Base-by-base conservation (phyloP, 2,329 filamentous ascomycete genomes). In the Penicillium brasilianum region DNA sequence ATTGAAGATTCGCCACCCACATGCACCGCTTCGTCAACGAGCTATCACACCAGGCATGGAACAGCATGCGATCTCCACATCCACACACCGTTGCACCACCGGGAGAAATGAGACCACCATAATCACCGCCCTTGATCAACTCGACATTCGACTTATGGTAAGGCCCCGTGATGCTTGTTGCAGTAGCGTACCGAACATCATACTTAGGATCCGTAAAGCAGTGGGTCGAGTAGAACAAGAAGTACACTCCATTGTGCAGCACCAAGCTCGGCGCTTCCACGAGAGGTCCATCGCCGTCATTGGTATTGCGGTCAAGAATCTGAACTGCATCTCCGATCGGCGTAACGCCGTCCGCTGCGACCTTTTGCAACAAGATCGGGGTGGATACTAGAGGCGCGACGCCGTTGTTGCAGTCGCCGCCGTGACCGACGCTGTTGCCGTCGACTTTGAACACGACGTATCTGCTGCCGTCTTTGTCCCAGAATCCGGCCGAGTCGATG, bases 401-500 rank as follows among this genome's bases (percentile, higher is more conserved):
- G 62, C 81, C 83, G 61, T 81, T 80, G 55, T 76, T 76, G 69
- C 82, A 84, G 58, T 76, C 72, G 1, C 82, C 82, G 39, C 81
- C 80, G 61, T 79, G 69, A 18, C 80, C 80, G 37, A 83, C 73
- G 59, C 78, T 80, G 74, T 89, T 90, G 39, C 87, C 87, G 72
- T 90, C 88, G 28, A 89, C 78, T 73, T 90, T 90, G 78, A 88
- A 90, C 10, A 85, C 76, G 5, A 90, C 80, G 69, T 88, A 90
- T 6, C 82, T 81, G 34, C 73, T 80, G 32, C 84, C 84, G 46
- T 82, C 80, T 11, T 72, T 71, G 68, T 90, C 87, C 11, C 76
- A 68, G 73, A 88, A 90, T 3, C 84, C 86, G 0, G 84, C 78
- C 0, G 87, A 78, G 68, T 90, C 88, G 67, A 90, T 90, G 18